Evolutionary conservation across 805 yeast genomes (phyloP).

Genomic region (Hanseniaspora lindneri): DNA sequence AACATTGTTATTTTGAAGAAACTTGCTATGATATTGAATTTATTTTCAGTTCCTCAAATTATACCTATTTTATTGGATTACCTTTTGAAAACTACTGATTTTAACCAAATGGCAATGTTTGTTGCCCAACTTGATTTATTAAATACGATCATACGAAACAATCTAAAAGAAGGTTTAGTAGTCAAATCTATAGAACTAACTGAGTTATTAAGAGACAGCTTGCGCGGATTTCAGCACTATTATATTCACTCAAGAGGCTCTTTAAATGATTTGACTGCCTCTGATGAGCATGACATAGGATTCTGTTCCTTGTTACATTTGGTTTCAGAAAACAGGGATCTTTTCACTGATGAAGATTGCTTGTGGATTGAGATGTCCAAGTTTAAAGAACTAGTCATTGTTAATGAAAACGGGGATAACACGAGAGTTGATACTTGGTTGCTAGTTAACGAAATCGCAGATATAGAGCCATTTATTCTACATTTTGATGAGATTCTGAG

Average conservation of each 20-base stretch:
- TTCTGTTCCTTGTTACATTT: constrained; percentile 1
- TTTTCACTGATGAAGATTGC: not conserved
- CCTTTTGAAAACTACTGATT: not conserved
- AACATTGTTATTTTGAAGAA: not conserved
- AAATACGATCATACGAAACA: not conserved
- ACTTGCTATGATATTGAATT: not conserved
- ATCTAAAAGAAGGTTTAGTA: not conserved
- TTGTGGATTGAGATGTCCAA: not conserved
- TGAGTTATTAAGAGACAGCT: not conserved
- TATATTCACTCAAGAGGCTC: constrained; percentile 10
- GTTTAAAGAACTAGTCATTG: constrained; percentile 8
- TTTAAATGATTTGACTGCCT: not conserved
- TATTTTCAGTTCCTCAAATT: not conserved
- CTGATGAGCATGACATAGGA: not conserved
- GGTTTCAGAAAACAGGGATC: not conserved
- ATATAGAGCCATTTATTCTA: constrained; percentile 4
- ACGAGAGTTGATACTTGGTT: not conserved
- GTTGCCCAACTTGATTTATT: not conserved
- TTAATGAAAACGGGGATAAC: not conserved
- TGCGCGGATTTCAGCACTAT: constrained; percentile 9
- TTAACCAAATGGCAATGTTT: constrained; percentile 1
- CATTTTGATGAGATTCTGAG: not conserved
- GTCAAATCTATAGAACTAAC: not conserved
- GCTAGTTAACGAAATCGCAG: not conserved
- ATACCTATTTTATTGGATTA: not conserved